Evolutionary conservation across 345 rosid genomes (phyloP), one percentile per base, ranked within the genome.

Genomic region (sweet orange (Citrus sinensis)): DNA sequence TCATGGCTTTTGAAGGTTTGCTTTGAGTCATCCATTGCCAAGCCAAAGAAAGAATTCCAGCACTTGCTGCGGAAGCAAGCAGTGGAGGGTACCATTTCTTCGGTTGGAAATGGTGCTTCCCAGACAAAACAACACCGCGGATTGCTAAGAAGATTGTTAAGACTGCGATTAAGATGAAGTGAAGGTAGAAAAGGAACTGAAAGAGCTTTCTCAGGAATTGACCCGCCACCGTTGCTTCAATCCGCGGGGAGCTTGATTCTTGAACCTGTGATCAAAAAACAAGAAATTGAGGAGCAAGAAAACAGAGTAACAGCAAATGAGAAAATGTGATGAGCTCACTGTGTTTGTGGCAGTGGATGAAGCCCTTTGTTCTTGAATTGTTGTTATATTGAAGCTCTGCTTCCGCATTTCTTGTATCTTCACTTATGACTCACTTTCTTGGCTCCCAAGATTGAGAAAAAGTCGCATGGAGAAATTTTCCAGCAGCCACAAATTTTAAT

Each of bases 71-170:
- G 46, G 98, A 92, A 30, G 90, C 49, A 69, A 92, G 87, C 71
- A 93, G 80, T 4, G 97, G 97, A 76, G 89, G 92, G 70, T 88
- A 95, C 98, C 97, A 93, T 75, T 93, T 80, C 87, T 64, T 86
- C 24, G 91, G 93, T 37, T 83, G 87, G 83, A 93, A 92, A 71
- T 89, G 86, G 85, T 85, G 89, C 69, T 83, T 82, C 30, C 42
- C 46, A 49, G 85, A 86, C 7, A 80, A 82, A 81, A 92, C 77
- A 67, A 88, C 84, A 70, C 97, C 95, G 0, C 92, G 89, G 77
- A 91, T 77, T 14, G 89, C 84, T 80, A 95, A 89, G 81, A 80
- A 83, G 11, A 89, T 79, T n/a, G 87, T 85, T 24, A 93, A 79
- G 79, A 90, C 81, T 17, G 90, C 81, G 71, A 86, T 71, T 24